A percentile compares a stretch with the other conserved stretches of the same genome.
phyloP scores from a whole-genome alignment of 2,329 filamentous ascomycete genomes.

The Neofusicoccum kwambonambiense region DNA sequence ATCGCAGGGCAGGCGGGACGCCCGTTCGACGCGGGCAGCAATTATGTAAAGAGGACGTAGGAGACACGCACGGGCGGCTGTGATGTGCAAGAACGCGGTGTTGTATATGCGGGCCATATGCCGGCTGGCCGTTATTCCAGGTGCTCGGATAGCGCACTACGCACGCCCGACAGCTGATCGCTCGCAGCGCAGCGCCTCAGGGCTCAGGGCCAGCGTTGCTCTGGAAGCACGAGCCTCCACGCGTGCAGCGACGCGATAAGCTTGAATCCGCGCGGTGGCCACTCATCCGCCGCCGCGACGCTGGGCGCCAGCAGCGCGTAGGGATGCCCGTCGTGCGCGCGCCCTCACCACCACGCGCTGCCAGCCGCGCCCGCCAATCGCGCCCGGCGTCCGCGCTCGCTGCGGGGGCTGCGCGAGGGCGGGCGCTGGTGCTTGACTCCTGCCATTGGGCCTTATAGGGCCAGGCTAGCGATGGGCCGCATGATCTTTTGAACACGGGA shows the following conservation, averaged over 20 bases:
- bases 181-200: conserved; percentile 1
- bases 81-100: not conserved
- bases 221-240: conserved; percentile 11
- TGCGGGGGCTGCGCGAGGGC: not conserved
- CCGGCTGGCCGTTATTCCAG: conserved; percentile 11
- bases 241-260: conserved; percentile 14
- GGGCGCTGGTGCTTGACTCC: conserved; percentile 3
- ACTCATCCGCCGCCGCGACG: conserved; percentile 10
- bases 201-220: not conserved
- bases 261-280: conserved; percentile 9
- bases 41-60: conserved; percentile 14
- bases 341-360: conserved; percentile 10
- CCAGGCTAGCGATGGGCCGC: conserved; percentile 30
- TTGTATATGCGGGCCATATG: conserved; percentile 10
- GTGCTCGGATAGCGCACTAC: conserved; percentile 11
- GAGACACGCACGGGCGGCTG: not conserved
- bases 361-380: conserved; percentile 5
- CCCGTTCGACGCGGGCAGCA: not conserved
- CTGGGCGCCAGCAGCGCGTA: not conserved
- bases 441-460: conserved; percentile 21
- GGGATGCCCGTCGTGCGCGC: conserved; percentile 5
- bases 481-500: conserved; percentile 42
- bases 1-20: not conserved
- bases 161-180: conserved; percentile 12
- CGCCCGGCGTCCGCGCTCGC: not conserved